These are phyloP conservation scores for Nemania sp. DNA, from an alignment of 2,329 filamentous ascomycete genomes.

Conservation along the genomic window DNA sequence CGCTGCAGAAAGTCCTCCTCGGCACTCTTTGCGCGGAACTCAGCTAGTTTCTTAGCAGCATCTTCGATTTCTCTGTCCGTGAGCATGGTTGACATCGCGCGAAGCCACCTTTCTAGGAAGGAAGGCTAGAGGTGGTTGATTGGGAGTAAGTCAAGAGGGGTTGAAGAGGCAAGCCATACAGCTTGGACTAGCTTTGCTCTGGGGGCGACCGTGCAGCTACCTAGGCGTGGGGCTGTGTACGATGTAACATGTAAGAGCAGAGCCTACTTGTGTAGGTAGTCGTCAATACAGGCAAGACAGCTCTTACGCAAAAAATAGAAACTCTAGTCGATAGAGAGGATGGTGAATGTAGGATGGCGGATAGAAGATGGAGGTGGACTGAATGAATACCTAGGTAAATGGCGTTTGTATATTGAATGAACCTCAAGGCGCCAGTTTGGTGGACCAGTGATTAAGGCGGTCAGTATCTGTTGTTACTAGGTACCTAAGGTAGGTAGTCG, in stretches of 20 bases:
- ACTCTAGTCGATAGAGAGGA: neutral
- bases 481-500: no score
- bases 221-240: neutral
- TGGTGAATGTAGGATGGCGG: neutral
- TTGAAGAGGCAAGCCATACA: neutral
- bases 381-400: neutral
- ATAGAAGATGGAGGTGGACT: neutral
- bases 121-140: neutral
- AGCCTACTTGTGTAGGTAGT: no score
- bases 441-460: neutral
- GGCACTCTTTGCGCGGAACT: slow-evolving; percentile 47
- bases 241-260: neutral
- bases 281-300: neutral
- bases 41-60: slow-evolving; percentile 48
- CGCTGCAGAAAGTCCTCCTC: slow-evolving; percentile 50
- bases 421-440: no score
- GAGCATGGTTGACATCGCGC: slow-evolving; percentile 40
- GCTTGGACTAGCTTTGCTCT: slow-evolving; percentile 1
- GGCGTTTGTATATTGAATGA: neutral
- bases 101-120: neutral
- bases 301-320: neutral
- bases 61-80: slow-evolving; percentile 48
- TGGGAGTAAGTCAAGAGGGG: slow-evolving; percentile 5
- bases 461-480: neutral
- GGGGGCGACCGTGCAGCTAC: neutral